These are phyloP conservation scores for Uronychia binucleata DNA, from an alignment of 73 alveolate genomes.

Conservation along the genomic window DNA sequence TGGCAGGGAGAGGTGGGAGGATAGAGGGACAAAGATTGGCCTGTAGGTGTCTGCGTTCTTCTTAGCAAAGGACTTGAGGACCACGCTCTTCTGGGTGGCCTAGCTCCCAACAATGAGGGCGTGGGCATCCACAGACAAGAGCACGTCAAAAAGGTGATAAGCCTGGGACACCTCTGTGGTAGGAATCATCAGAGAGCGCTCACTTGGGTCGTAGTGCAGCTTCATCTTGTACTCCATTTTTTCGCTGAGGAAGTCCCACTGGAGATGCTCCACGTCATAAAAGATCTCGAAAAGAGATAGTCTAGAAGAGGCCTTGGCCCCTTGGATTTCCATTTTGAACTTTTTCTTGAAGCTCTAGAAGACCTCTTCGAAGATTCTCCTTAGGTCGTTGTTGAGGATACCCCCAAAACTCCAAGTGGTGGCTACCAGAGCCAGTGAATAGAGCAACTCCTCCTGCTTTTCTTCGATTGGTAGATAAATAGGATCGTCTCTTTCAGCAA, in stretches of 20 bases:
- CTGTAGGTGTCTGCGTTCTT: conserved; percentile 31
- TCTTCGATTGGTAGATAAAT: conserved; percentile 22
- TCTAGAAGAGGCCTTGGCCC: conserved; percentile 24
- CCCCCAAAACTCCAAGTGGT: conserved; percentile 62
- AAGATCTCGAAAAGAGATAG: conserved; percentile 54
- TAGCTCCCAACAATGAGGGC: conserved; percentile 33
- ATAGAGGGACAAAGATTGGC: conserved; percentile 34
- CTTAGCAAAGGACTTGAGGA: conserved; percentile 23
- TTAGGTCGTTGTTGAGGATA: conserved; percentile 28
- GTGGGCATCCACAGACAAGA: conserved; percentile 15
- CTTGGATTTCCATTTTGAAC: conserved; percentile 35
- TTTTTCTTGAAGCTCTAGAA: conserved; percentile 43
- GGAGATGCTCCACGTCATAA: conserved; percentile 42
- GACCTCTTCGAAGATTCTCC: conserved; percentile 50
- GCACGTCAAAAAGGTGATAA: conserved; percentile 41
- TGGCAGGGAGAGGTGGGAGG: conserved; percentile 30
- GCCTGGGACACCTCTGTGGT: conserved; percentile 47
- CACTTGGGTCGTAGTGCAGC: conserved; percentile 24
- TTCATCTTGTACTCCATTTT: conserved; percentile 47
- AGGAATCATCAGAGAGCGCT: conserved; percentile 32
- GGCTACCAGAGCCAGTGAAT: conserved; percentile 13
- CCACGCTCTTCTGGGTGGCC: conserved; percentile 42
- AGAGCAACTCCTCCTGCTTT: conserved; percentile 30
- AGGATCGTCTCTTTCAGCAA: conserved; percentile 29
- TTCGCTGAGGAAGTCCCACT: conserved; percentile 56